Evolutionary conservation across 2,329 filamentous ascomycete species (phyloP), one percentile per base, ranked within the genome.

Genomic region (Paecilomyces sp.): DNA sequence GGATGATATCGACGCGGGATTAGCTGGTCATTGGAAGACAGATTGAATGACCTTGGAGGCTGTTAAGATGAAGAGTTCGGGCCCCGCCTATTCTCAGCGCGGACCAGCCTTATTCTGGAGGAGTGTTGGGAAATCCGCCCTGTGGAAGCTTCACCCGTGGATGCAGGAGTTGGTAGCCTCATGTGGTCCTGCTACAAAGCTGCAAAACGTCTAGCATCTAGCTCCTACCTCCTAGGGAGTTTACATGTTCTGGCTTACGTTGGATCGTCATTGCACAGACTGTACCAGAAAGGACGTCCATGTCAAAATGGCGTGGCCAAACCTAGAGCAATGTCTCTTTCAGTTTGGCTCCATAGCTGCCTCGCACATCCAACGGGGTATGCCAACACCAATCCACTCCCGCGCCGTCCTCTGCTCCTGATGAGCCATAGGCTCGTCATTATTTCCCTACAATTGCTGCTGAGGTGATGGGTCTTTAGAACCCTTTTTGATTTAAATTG

Each of bases 21-120:
- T 91, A 60, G 86, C 86, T 3, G 85, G 85, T 47, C 93, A 97
- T 74, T 97, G 93, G 92, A 97, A 97, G 80, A 88, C 88, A 24
- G 93, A 97, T 74, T 96, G 81, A 89, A 61, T 30, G 24, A 30
- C 11, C 8, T 8, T 25, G 24, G 24, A 30, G 51, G 28, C 22
- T 13, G 9, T 15, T 15, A 22, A 18, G 24, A 53, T 53, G n/a
- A 53, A 53, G 22, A 47, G 41, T 47, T 22, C 41, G 22, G 51
- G 11, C 51, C 13, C 24, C 24, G 28, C 15, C 51, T 25, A 25
- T 53, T 53, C 24, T 25, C 51, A 28, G 51, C 3, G 24, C 3
- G 28, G 24, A 53, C 51, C 28, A 5, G 51, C 22, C 22, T 15
- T 53, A 53, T 53, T 1, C 11, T n/a, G 28, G 22, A 53, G n/a